Conservation (phyloP, 1,139 yeast species). For the Geotrichum aggregatum region DNA sequence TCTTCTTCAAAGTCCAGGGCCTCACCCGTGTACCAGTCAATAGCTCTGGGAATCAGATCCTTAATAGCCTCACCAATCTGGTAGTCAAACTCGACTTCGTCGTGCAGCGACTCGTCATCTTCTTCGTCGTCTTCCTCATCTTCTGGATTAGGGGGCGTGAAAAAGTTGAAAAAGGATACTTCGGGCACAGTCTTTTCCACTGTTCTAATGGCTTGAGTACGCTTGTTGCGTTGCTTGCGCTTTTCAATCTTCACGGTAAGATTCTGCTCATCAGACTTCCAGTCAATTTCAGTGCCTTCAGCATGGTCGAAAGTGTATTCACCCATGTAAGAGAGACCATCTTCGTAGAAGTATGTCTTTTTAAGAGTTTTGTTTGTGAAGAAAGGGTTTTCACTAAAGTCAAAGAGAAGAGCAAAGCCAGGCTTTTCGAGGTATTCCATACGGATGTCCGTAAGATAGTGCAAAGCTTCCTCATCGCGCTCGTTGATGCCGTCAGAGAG, state of each 20-base stretch:
- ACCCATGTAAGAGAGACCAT: slow-evolving; percentile 56
- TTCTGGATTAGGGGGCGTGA: slow-evolving; percentile 68
- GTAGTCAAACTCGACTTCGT: slow-evolving; percentile 83
- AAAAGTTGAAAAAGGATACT: slow-evolving; percentile 92
- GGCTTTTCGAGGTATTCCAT: slow-evolving; percentile 82
- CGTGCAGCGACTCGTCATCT: slow-evolving; percentile 60
- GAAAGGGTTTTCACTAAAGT: slow-evolving; percentile 70
- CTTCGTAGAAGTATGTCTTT: slow-evolving; percentile 76
- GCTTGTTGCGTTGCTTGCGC: slow-evolving; percentile 96
- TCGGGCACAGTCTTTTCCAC: slow-evolving; percentile 90
- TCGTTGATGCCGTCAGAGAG: slow-evolving; percentile 84
- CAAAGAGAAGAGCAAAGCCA: slow-evolving; percentile 84
- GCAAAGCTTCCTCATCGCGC: slow-evolving; percentile 81
- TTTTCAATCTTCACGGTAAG: slow-evolving; percentile 85
- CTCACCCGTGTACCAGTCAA: slow-evolving; percentile 97
- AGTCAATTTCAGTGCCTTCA: slow-evolving; percentile 79
- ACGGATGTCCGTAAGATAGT: slow-evolving; percentile 63
- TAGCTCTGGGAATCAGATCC: slow-evolving; percentile 93
- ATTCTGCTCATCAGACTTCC: slow-evolving; percentile 77
- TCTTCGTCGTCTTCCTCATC: slow-evolving; percentile 46
- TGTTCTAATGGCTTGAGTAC: slow-evolving; percentile 94
- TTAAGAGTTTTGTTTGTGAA: slow-evolving; percentile 68
- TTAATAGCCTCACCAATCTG: slow-evolving; percentile 95
- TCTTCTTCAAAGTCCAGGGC: slow-evolving; percentile 62
- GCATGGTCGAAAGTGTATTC: slow-evolving; percentile 97